These are phyloP conservation scores for Microdochium bolleyi DNA, from an alignment of 2,329 filamentous ascomycete genomes.

Conservation along the genomic window DNA sequence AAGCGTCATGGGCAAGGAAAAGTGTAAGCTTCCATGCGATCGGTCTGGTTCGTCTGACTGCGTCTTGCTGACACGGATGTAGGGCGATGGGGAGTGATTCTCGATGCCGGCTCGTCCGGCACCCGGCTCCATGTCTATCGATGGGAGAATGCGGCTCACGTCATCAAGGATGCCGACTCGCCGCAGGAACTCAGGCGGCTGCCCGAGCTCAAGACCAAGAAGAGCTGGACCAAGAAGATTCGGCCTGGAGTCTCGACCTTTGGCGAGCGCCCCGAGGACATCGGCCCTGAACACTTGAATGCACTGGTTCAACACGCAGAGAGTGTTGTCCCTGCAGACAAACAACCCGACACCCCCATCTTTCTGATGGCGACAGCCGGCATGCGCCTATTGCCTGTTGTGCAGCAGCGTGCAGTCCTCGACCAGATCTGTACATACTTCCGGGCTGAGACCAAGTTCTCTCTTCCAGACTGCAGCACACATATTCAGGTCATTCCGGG, in stretches of 20 bases:
- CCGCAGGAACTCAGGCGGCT: constrained; percentile 56
- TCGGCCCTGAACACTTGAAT: constrained; percentile 77
- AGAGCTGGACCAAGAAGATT: constrained; percentile 88
- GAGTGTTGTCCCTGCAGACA: constrained; percentile 65
- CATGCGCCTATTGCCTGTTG: constrained; percentile 74
- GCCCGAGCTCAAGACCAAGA: constrained; percentile 75
- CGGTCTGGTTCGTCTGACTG: not conserved
- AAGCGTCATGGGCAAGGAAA: not conserved
- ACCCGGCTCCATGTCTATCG: constrained; percentile 91
- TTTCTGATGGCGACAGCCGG: constrained; percentile 95
- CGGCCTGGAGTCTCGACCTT: constrained; percentile 90
- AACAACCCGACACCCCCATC: constrained; percentile 77
- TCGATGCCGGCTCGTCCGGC: constrained; percentile 96
- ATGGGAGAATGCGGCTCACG: constrained; percentile 73
- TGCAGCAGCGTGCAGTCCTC: constrained; percentile 66
- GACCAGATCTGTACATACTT: constrained; percentile 78
- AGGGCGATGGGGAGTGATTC: constrained; percentile 82
- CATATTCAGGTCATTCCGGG: constrained; percentile 94
- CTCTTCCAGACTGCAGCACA: constrained; percentile 78
- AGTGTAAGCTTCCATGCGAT: not conserved
- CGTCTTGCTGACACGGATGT: not conserved
- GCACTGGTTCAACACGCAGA: constrained; percentile 75
- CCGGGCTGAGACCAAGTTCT: constrained; percentile 66
- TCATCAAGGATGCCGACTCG: constrained; percentile 49
- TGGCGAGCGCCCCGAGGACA: constrained; percentile 63